Evolutionary conservation across 2,329 filamentous ascomycete genomes (phyloP).

Genomic region (Ceratocystis eucalypticola): DNA sequence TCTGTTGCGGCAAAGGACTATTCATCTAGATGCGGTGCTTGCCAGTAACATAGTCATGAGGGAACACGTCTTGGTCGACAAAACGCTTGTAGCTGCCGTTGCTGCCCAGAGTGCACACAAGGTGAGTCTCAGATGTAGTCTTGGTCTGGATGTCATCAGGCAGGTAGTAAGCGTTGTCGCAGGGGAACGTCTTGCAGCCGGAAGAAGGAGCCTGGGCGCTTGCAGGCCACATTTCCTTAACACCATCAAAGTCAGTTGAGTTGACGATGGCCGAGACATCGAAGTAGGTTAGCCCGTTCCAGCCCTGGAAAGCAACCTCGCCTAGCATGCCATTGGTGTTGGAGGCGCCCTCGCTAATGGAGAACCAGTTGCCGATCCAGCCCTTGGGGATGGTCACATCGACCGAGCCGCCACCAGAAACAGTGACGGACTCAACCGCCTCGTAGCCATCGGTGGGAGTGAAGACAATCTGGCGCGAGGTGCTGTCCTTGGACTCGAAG

Average conservation of each 20-base stretch:
- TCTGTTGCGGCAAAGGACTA: background rate
- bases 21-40: constrained; percentile 9
- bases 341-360: constrained; percentile 32
- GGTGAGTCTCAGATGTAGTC: constrained; percentile 33
- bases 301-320: constrained; percentile 38
- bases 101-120: constrained; percentile 38
- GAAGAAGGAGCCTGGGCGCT: constrained; percentile 29
- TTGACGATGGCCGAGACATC: constrained; percentile 47
- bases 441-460: constrained; percentile 29
- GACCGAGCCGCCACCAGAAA: constrained; percentile 29
- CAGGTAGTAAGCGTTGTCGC: constrained; percentile 40
- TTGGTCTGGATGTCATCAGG: constrained; percentile 44
- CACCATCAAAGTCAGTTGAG: constrained; percentile 35
- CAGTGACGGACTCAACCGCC: constrained; percentile 29
- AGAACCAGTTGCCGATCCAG: constrained; percentile 40
- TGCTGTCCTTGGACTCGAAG: constrained; percentile 45
- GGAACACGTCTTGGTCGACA: constrained; percentile 13
- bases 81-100: constrained; percentile 18
- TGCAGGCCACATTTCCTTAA: constrained; percentile 42
- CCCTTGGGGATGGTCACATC: constrained; percentile 31
- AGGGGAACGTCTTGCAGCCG: constrained; percentile 40
- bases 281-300: constrained; percentile 38
- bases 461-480: constrained; percentile 38
- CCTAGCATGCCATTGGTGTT: constrained; percentile 39
- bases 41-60: constrained; percentile 17